Evolutionary conservation across 108 stramenopile genomes (phyloP), one percentile per base, ranked within the genome.

Genomic region (Stephanodiscus minutulus): DNA sequence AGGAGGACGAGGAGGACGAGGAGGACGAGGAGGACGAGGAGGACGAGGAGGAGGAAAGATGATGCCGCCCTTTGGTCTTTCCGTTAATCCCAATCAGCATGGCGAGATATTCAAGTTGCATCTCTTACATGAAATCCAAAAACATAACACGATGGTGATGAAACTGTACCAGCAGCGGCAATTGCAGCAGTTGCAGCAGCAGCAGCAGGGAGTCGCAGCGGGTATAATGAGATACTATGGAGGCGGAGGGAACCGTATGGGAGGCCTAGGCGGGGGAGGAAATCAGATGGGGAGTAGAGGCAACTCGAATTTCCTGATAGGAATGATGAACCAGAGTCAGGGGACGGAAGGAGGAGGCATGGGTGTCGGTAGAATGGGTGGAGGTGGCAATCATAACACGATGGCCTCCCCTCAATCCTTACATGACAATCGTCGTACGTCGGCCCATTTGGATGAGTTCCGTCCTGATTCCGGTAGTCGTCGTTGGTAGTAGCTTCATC

Each of bases 91-190:
- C 25, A 83, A 83, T 49, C 82, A 83, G 41, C 88, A 89, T 73
- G 86, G 78, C 59, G 90, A 91, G 66, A 95, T 95, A 91, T 82
- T 95, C 44, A 95, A 95, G 67, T 83, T 95, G 28, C 94, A 95
- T 75, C 76, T 95, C 10, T 71, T 95, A 31, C 92, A 95, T 69
- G 94, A 95, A 61, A 95, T 95, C 61, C 94, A 95, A 71, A 91
- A 95, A 64, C n/a, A n/a, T n/a, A 95, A 91, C 1, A 95, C 94
- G 2, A 65, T 95, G 22, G 92, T 95, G 94, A 95, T 95, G 94
- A 95, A 95, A 47, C 67, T 95, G 31, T 83, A 83, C 37, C 82
- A 83, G 37, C 82, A 83, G 73, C 74, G 70, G 60, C 74, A 70
- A 33, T 37, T 70, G 20, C 74, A 75, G 35, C 74, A 74, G n/a